Evolutionary conservation across 208 protist species (phyloP), one percentile per base, ranked within the genome.

Genomic region (Herpetomonas tarakana): DNA sequence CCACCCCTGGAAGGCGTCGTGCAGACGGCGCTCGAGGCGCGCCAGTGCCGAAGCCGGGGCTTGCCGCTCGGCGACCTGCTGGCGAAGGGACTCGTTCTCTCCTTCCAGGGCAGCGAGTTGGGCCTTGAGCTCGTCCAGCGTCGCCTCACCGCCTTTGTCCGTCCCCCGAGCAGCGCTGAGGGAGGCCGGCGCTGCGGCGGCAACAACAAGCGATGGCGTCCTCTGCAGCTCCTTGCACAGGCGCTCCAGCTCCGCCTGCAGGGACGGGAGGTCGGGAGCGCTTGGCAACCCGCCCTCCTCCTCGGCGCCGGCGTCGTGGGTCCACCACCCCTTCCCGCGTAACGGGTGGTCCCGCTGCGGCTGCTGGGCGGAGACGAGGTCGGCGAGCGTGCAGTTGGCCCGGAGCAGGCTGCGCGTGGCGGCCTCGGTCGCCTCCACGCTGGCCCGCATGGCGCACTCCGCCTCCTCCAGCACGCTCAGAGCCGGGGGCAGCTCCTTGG

Each of bases 211-310:
- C n/a, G n/a, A n/a, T n/a, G n/a, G n/a, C n/a, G n/a, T n/a, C n/a
- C n/a, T n/a, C n/a, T n/a, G n/a, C n/a, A n/a, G n/a, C n/a, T n/a
- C n/a, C n/a, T n/a, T n/a, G n/a, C n/a, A n/a, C n/a, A n/a, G n/a
- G n/a, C n/a, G n/a, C n/a, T n/a, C n/a, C 18, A 74, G 53, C 30
- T 74, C 68, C 7, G n/a, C 28, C 25, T 64, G 55, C 25, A 62
- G 31, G 9, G 46, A 25, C 2, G n/a, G 25, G n/a, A 55, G 27
- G n/a, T 19, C 9, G 16, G 18, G 22, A 4, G 44, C 44, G 44
- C 22, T 38, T 54, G 52, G 24, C 9, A 29, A 64, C 11, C 7
- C 22, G 1, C 16, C 44, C 39, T 29, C 1, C 18, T 16, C n/a
- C 3, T 44, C 6, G 39, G 18, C 7, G 30, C 16, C n/a, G 25